Evolutionary conservation across 2,329 filamentous ascomycete species (phyloP), one percentile per base, ranked within the genome.

Genomic region (Xylariaceae sp.): DNA sequence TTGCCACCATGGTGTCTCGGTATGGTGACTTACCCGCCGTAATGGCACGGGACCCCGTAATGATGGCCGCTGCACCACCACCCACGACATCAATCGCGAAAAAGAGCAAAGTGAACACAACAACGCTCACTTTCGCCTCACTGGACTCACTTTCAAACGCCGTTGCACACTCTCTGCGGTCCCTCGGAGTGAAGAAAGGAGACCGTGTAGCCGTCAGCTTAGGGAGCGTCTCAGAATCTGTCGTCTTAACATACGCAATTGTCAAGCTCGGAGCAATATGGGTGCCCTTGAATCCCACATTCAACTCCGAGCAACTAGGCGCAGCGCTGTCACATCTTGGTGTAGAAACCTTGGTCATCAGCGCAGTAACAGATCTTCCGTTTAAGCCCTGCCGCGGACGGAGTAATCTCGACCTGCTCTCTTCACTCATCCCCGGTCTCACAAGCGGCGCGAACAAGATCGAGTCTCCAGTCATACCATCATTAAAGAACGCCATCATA

Each of bases 211-310:
- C 89, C 13, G 84, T 97, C 22, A 93, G 87, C 54, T 74, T 97
- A 47, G 93, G 93, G 14, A 97, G 96, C 70, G 86, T 84, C 40
- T 75, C 87, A 60, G 91, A 96, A 69, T 93, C 90, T 67, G 90
- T 89, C 3, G 86, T 87, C 45, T 79, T 94, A 17, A 93, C 88
- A 6, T 97, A 97, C 71, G 92, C 92, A 1, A 70, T 94, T 49
- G 96, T 93, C 76, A 97, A 97, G 71, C 80, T 97, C 10, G 94
- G 94, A n/a, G 93, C 90, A 19, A 83, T 97, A 46, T 76, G 97
- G 56, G 92, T 96, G n/a, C 94, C 93, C 0, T 73, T 97, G 19
- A 97, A 99, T 68, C 93, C 92, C 17, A 87, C 84, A 1, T 97
- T 97, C 76, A 96, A 90, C 60, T 78, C 83, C 3, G 70, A 75